Conservation (phyloP, 1,284 basidiomycete genomes). For the Malassezia yamatoensis region DNA sequence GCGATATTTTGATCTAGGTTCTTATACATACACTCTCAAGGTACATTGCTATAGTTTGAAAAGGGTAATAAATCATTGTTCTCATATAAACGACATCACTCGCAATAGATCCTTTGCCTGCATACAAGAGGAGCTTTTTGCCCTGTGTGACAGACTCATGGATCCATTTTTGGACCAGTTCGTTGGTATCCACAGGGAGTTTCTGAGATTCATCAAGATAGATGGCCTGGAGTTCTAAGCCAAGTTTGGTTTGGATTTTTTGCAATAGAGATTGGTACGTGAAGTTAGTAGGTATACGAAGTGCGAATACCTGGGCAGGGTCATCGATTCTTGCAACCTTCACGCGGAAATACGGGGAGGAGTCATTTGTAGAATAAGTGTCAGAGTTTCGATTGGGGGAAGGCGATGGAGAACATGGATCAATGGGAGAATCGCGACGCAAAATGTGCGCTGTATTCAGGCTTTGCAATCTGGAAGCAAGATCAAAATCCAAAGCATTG, state of each 20-base stretch:
- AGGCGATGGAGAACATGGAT: background rate
- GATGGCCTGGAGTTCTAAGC: conserved; percentile 61
- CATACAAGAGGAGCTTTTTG: conserved; percentile 12
- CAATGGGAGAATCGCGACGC: background rate
- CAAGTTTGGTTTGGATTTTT: conserved; percentile 78
- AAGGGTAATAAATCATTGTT: no score
- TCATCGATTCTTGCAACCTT: conserved; percentile 88
- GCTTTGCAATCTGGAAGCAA: background rate
- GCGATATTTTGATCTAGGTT: no score
- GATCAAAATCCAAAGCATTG: conserved; percentile 2
- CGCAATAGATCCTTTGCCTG: background rate
- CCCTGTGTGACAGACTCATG: background rate
- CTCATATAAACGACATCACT: background rate
- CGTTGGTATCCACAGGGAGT: background rate
- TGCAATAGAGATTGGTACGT: conserved; percentile 73
- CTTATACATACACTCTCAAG: no score
- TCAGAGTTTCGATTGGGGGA: background rate
- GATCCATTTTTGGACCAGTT: conserved; percentile 7
- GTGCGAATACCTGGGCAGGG: conserved; percentile 79
- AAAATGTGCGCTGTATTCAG: background rate
- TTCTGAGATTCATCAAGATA: conserved; percentile 32
- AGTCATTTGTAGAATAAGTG: background rate
- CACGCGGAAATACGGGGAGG: conserved; percentile 59
- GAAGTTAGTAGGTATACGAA: conserved; percentile 91
- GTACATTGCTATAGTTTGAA: no score